phyloP scores from a whole-genome alignment of 805 yeast genomes.

The Saturnispora halmiae region DNA sequence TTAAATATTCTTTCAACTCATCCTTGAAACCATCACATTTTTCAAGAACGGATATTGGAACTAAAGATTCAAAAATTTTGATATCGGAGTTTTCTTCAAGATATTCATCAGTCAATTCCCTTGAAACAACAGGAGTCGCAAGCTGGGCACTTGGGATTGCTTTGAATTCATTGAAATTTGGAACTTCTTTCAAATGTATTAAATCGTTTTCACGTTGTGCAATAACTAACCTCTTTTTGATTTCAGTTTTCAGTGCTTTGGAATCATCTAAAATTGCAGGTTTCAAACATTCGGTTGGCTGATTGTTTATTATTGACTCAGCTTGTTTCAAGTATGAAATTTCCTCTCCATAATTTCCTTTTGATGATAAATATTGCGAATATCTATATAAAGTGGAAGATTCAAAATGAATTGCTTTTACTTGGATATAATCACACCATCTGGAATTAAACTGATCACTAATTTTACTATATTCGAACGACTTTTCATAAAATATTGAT shows the following conservation, averaged over 20 bases:
- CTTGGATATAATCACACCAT: conserved; percentile 53
- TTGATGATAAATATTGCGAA: conserved; percentile 40
- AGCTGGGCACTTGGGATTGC: conserved; percentile 42
- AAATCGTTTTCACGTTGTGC: conserved; percentile 77
- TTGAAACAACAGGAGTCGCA: conserved; percentile 37
- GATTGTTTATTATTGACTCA: conserved; percentile 25
- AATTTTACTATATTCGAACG: conserved; percentile 31
- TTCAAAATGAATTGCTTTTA: conserved; percentile 56
- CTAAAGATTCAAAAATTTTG: conserved; percentile 44
- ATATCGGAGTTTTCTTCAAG: conserved; percentile 19
- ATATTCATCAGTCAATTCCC: conserved; percentile 24
- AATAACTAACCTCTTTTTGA: conserved; percentile 37
- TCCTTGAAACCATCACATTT: conserved; percentile 53
- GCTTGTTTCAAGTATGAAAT: conserved; percentile 49
- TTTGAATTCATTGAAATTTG: conserved; percentile 34
- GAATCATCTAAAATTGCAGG: conserved; percentile 40
- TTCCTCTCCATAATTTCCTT: conserved; percentile 59
- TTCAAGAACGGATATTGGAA: conserved; percentile 62
- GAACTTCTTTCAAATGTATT: conserved; percentile 62
- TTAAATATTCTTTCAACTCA: conserved; percentile 27
- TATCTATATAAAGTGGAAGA: conserved; percentile 64
- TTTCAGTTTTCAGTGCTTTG: conserved; percentile 37
- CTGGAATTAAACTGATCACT: conserved; percentile 31
- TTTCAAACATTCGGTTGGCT: neutral
- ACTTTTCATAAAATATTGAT: conserved; percentile 43